Conservation (phyloP, 1,284 basidiomycete species). For the Peniophora sp. region DNA sequence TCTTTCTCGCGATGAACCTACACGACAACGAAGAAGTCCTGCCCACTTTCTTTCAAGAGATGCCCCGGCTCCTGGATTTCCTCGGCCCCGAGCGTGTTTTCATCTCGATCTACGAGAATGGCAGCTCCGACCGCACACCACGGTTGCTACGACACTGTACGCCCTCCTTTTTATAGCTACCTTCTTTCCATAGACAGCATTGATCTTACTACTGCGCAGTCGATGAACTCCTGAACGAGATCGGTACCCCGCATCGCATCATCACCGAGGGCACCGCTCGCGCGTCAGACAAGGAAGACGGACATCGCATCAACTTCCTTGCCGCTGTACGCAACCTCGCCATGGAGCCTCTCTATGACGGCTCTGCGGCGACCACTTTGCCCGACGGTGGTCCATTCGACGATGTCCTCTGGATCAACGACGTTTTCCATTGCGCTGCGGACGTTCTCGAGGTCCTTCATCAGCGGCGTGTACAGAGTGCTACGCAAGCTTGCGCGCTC, state of each 20-base stretch:
- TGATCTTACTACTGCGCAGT: neutral
- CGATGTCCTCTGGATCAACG: constrained; percentile 1
- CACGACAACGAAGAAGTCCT: constrained; percentile 1
- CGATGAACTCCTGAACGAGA: neutral
- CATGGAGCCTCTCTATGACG: neutral
- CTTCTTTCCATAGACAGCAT: neutral
- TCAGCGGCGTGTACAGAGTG: neutral
- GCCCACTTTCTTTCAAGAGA: constrained; percentile 1
- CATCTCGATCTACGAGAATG: constrained; percentile 1
- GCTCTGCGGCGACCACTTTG: neutral
- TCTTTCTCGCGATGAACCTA: neutral
- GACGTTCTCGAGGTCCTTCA: neutral
- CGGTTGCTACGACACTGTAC: neutral
- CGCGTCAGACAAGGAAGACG: neutral
- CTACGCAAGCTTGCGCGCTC: neutral
- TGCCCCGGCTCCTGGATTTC: neutral
- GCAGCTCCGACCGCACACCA: neutral
- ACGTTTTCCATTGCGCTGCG: neutral
- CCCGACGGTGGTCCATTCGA: neutral
- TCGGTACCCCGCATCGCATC: neutral
- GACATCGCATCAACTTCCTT: neutral
- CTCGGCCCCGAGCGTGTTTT: neutral
- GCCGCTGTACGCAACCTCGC: neutral
- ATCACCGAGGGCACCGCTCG: neutral
- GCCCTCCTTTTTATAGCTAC: neutral